Evolutionary conservation across 352 stramenopile species (phyloP), one percentile per base, ranked within the genome.

Genomic region (Phytopythium litorale): DNA sequence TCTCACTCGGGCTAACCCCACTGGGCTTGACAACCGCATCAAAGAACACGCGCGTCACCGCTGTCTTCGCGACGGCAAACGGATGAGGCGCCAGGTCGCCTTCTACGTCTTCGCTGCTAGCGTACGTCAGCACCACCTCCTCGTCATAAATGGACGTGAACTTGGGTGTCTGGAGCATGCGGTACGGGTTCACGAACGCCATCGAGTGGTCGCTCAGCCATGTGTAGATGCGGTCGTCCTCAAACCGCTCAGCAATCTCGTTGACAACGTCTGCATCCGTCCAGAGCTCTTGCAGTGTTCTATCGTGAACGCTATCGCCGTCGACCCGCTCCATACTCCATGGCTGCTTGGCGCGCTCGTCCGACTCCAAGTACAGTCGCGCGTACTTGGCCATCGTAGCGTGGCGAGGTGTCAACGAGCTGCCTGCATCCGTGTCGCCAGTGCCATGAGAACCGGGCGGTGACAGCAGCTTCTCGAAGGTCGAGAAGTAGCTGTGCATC

Each of bases 131-230:
- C 37, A 91, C 84, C 33, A 91, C 80, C 38, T 89, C 75, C 56
- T 93, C 84, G 46, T 91, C 81, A 56, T 91, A 93, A 62, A 93
- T 93, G 35, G 81, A 91, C n/a, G 78, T 91, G 64, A 87, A 89
- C 46, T 82, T 76, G 33, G 73, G 65, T 33, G 83, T 91, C 58
- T 93, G 85, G 13, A 93, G 63, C 58, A 93, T 66, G 16, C 84
- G 84, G 46, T 84, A 73, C n/a, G 84, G 84, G 50, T 93, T 93
- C 37, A 91, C 63, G 13, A 85, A 73, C 30, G 90, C 49, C 70
- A 91, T 79, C 32, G 77, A 81, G 56, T 84, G 78, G 56, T 89
- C 67, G 32, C 72, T 76, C 25, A 89, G 58, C 43, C 82, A 83
- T 49, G 80, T 76, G 70, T 93, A 91, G 40, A 91, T 76, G 11